Base-by-base conservation (phyloP, 768 basidiomycete species). In the Antrodiella citrinella region DNA sequence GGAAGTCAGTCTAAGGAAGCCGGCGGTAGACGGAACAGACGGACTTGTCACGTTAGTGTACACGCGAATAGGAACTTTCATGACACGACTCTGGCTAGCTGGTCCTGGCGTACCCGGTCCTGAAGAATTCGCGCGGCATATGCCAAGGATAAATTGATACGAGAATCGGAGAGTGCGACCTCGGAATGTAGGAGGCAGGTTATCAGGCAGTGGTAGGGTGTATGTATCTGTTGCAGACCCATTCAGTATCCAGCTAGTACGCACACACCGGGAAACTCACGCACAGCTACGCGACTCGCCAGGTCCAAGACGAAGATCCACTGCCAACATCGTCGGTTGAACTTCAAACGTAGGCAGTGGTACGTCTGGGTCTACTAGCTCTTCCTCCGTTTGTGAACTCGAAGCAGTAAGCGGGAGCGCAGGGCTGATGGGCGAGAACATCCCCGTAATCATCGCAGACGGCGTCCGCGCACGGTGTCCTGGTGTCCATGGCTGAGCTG, bases 11-110 rank as follows among this genome's bases (percentile, higher is more conserved):
- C 18, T 25, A 40, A 42, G 41, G 35, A 30, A n/a, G 26, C 18
- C 15, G 9, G 1, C 11, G 35, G 21, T 4, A 43, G 35, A 38
- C 20, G 24, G 15, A 9, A 25, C 5, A 23, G 12, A 63, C 82
- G 45, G 57, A 92, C 93, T 80, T 43, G 79, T 70, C 51, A 96
- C 88, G 55, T 93, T 73, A 51, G 91, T 93, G 68, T 96, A 97
- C 4, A 98, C 73, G 20, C 92, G 72, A 42, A 99, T 84, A 0
- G 95, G 95, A 1, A 98, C 86, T 46, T 86, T 88, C 85, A 95
- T 90, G 2, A 93, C 78, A 26, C 82, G 70, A 65, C 88, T 86
- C 50, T 73, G 71, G 58, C 78, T 80, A 54, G 72, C 76, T 26
- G 66, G 70, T 41, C 70, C 71, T 11, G 64, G 60, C 21, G 51